phyloP scores from a whole-genome alignment of 2,329 filamentous ascomycete species.

The Akanthomyces uredinophilus region DNA sequence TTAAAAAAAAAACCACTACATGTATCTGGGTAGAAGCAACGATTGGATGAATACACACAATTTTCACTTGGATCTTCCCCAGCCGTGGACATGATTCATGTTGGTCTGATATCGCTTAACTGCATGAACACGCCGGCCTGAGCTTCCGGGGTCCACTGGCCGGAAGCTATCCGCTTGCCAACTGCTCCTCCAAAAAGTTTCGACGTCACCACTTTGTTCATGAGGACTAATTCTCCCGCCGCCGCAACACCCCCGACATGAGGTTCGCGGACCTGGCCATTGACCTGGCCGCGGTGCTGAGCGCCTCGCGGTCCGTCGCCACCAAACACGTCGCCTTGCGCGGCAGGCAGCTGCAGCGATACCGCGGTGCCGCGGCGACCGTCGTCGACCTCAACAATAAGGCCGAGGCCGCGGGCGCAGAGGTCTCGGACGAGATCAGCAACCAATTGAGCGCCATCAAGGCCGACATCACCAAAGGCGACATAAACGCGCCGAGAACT shows the following conservation, averaged over 20 bases:
- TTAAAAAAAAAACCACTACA: no score
- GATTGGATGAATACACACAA: background rate
- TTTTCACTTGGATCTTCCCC: background rate
- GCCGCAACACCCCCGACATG: constrained; percentile 35
- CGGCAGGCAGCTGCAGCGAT: constrained; percentile 47
- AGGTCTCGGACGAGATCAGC: background rate
- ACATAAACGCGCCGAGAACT: background rate
- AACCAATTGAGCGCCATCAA: constrained; percentile 2
- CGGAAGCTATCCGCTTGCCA: background rate
- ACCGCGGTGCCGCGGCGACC: constrained; percentile 40
- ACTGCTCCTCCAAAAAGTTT: background rate
- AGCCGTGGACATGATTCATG: background rate
- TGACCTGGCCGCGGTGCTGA: constrained; percentile 65
- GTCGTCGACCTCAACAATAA: constrained; percentile 29
- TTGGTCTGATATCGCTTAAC: constrained; percentile 7
- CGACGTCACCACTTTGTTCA: constrained; percentile 4
- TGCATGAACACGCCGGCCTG: background rate
- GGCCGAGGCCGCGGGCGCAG: constrained; percentile 12
- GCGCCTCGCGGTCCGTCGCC: constrained; percentile 64
- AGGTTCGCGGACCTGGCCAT: constrained; percentile 59
- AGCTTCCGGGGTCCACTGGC: background rate
- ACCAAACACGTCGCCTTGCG: constrained; percentile 56
- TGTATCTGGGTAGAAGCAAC: background rate
- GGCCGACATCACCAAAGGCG: background rate
- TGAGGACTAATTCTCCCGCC: constrained; percentile 20